A percentile compares a stretch with the other conserved stretches of the same genome.
Evolutionary conservation across 352 stramenopile species (phyloP).

Genomic region (Pilasporangium apinafurcum): DNA sequence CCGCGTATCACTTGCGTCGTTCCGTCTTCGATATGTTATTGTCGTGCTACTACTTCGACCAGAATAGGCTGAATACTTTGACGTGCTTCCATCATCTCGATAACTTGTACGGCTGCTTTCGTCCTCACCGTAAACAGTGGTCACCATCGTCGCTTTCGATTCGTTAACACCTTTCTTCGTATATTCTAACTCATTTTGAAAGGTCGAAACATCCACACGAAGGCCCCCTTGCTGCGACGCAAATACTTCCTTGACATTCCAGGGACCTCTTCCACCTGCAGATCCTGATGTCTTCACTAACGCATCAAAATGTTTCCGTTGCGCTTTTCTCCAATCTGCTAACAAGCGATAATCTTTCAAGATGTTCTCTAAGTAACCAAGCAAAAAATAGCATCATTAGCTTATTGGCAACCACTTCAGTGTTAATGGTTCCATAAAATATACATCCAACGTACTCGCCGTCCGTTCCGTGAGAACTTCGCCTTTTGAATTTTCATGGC

Average conservation of each 20-base stretch:
- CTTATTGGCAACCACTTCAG: not conserved
- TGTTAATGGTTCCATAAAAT: not conserved
- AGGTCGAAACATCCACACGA: conserved; percentile 47
- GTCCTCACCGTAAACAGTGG: conserved; percentile 14
- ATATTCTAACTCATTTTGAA: conserved; percentile 53
- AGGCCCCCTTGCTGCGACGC: conserved; percentile 51
- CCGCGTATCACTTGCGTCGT: conserved; percentile 1
- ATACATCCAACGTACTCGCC: conserved; percentile 41
- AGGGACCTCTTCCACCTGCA: conserved; percentile 18
- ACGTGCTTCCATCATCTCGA: conserved; percentile 2
- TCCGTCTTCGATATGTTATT: conserved; percentile 3
- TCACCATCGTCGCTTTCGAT: conserved; percentile 36
- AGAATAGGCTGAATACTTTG: conserved; percentile 3
- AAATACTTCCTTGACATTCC: conserved; percentile 41
- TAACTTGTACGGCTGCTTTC: not conserved
- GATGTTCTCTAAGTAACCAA: conserved; percentile 33
- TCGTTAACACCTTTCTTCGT: conserved; percentile 67
- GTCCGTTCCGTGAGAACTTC: conserved; percentile 51
- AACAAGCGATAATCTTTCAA: conserved; percentile 56
- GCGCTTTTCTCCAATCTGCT: conserved; percentile 58
- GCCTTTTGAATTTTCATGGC: conserved; percentile 36
- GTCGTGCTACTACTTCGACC: too few species aligned
- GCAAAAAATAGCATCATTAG: not conserved
- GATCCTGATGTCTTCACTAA: conserved; percentile 24
- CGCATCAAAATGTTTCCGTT: conserved; percentile 52